These are phyloP conservation scores for Petunia hybrid DNA, from an alignment of 305 asterid species.

Conservation along the genomic window DNA sequence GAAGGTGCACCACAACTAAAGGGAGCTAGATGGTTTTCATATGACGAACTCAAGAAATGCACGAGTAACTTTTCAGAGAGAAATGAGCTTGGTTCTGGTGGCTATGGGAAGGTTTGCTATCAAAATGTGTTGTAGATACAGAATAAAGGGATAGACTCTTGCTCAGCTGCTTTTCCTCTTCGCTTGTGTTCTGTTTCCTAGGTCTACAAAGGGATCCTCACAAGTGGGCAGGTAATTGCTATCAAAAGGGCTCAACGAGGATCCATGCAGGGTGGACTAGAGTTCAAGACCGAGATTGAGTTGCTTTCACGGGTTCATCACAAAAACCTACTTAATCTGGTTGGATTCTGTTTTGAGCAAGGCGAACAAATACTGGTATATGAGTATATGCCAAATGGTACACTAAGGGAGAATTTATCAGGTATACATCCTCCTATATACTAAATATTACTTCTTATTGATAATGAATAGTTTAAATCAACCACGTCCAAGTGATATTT, in stretches of 20 bases:
- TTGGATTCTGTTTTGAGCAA: slow-evolving; percentile 95
- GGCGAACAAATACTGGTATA: slow-evolving; percentile 93
- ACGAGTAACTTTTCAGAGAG: slow-evolving; percentile 75
- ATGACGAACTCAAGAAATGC: slow-evolving; percentile 89
- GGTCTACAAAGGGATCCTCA: slow-evolving; percentile 84
- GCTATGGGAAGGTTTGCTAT: slow-evolving; percentile 84
- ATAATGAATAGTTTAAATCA: no score
- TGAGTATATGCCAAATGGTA: slow-evolving; percentile 87
- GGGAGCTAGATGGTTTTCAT: slow-evolving; percentile 97
- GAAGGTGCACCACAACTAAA: slow-evolving; percentile 97
- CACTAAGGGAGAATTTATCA: slow-evolving; percentile 76
- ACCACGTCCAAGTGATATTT: background rate
- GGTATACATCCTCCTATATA: slow-evolving; percentile 47
- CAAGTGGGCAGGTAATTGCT: slow-evolving; percentile 78
- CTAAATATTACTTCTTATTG: no score
- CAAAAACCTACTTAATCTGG: slow-evolving; percentile 89
- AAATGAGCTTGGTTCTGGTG: slow-evolving; percentile 92
- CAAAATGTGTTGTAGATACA: background rate
- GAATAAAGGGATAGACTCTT: slow-evolving; percentile 6
- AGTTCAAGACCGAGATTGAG: slow-evolving; percentile 96
- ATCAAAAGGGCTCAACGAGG: slow-evolving; percentile 85
- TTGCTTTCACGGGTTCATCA: slow-evolving; percentile 96
- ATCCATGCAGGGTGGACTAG: slow-evolving; percentile 88
- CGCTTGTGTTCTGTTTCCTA: slow-evolving; percentile 37
- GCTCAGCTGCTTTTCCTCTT: background rate